Conservation (phyloP, 345 rosid species). For the Eucalyptus curtisii region DNA sequence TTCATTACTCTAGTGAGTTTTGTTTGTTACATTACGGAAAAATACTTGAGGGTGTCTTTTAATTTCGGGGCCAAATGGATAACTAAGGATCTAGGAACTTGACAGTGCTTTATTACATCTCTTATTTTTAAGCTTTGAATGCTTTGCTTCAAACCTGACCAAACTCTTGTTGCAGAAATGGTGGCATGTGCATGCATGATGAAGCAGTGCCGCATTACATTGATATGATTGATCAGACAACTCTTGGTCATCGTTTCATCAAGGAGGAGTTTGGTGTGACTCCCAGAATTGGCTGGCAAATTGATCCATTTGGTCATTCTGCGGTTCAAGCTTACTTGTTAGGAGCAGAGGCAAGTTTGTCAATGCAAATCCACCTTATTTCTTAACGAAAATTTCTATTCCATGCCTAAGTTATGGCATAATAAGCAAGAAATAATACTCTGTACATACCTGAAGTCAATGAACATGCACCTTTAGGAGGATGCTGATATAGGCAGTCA, state of each 20-base stretch:
- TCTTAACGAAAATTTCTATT: not conserved
- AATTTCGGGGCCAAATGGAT: not conserved
- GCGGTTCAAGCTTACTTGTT: conserved; percentile 94
- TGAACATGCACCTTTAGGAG: not conserved
- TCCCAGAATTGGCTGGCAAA: conserved; percentile 99
- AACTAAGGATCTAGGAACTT: not conserved
- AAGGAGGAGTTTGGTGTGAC: conserved; percentile 68
- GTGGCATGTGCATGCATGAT: conserved; percentile 99
- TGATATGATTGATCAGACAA: conserved; percentile 97
- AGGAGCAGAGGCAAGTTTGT: conserved; percentile 63
- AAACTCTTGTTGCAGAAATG: conserved; percentile 47
- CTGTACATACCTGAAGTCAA: not conserved
- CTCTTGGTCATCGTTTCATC: conserved; percentile 86
- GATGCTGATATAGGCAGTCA: not conserved
- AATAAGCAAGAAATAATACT: not conserved
- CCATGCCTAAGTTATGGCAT: not conserved
- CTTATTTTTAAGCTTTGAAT: not conserved
- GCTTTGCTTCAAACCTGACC: not conserved
- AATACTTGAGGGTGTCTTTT: not conserved
- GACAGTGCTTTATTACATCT: not conserved
- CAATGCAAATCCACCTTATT: not conserved
- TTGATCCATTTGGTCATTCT: conserved; percentile 99
- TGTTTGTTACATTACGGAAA: not conserved
- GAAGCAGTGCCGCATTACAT: conserved; percentile 90
- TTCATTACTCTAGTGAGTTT: not conserved